Percentiles rank a stretch among this genome's conserved stretches.
Evolutionary conservation across 2,329 filamentous ascomycete species (phyloP).

Genomic region (Colletotrichum sp.): DNA sequence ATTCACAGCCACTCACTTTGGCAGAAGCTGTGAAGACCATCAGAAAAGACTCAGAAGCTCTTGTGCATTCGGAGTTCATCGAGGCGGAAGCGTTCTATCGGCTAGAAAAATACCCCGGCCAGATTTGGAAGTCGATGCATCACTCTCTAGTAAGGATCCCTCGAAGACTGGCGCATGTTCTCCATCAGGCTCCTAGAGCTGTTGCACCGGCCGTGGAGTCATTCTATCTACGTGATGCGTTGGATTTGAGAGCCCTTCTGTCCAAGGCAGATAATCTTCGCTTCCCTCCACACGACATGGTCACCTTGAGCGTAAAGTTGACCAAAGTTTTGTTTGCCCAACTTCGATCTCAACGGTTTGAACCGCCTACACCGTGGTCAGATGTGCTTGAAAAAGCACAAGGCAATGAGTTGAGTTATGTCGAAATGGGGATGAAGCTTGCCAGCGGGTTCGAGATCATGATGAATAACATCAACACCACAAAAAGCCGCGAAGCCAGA

Average conservation of each 20-base stretch:
- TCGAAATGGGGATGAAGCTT: slow-evolving; percentile 86
- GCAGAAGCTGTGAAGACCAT: slow-evolving; percentile 69
- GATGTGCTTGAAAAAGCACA: slow-evolving; percentile 27
- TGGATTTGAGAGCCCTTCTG: slow-evolving; percentile 73
- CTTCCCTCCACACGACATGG: slow-evolving; percentile 81
- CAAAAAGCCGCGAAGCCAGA: slow-evolving; percentile 70
- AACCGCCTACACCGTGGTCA: slow-evolving; percentile 62
- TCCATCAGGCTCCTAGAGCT: slow-evolving; percentile 76
- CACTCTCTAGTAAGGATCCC: slow-evolving; percentile 76
- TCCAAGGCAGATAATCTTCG: slow-evolving; percentile 56
- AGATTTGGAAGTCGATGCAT: slow-evolving; percentile 79
- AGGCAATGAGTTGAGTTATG: slow-evolving; percentile 37
- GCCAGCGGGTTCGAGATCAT: slow-evolving; percentile 92
- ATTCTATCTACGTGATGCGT: slow-evolving; percentile 89
- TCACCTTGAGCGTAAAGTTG: slow-evolving; percentile 80
- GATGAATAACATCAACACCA: slow-evolving; percentile 68
- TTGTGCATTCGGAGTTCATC: slow-evolving; percentile 76
- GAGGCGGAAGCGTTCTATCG: slow-evolving; percentile 93
- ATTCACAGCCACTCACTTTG: slow-evolving; percentile 56
- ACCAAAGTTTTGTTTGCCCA: slow-evolving; percentile 92
- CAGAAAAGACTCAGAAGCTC: slow-evolving; percentile 53
- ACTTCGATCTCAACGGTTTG: slow-evolving; percentile 83
- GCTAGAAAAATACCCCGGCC: slow-evolving; percentile 79
- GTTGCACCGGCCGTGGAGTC: slow-evolving; percentile 86
- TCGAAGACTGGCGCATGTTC: slow-evolving; percentile 78